These are phyloP conservation scores for Lasiosphaeria miniovina DNA, from an alignment of 495 filamentous ascomycete species.

Conservation along the genomic window DNA sequence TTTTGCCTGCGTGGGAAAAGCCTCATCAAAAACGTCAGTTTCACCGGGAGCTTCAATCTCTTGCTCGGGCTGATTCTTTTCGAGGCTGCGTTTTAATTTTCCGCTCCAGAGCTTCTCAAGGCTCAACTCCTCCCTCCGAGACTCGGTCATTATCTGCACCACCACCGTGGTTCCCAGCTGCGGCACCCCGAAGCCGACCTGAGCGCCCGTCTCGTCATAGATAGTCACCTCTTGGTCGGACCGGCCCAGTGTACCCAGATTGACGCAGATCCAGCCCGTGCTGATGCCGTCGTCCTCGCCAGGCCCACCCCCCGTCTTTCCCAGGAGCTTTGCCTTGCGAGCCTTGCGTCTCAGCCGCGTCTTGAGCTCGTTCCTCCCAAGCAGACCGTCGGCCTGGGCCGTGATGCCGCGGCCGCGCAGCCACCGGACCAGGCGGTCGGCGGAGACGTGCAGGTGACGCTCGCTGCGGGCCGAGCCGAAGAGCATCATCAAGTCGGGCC, in stretches of 20 bases:
- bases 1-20: not conserved
- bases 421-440: constrained; percentile 85
- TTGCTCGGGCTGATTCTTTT: constrained; percentile 8
- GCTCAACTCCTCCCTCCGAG: constrained; percentile 77
- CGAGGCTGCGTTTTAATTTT: constrained; percentile 21
- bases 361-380: constrained; percentile 90
- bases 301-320: constrained; percentile 45
- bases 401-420: constrained; percentile 68
- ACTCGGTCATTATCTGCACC: constrained; percentile 85
- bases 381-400: constrained; percentile 79
- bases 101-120: constrained; percentile 76
- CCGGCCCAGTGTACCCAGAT: constrained; percentile 67
- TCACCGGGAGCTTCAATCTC: not conserved
- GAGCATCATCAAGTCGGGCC: constrained; percentile 85
- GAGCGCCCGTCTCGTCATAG: constrained; percentile 40
- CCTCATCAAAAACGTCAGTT: not conserved
- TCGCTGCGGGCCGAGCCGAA: constrained; percentile 90
- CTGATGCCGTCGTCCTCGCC: constrained; percentile 73
- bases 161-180: constrained; percentile 61
- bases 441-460: constrained; percentile 88
- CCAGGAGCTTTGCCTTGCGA: constrained; percentile 73
- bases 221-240: constrained; percentile 40
- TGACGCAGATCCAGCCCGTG: constrained; percentile 95
- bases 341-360: constrained; percentile 75
- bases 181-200: constrained; percentile 74